phyloP scores from a whole-genome alignment of 2,329 filamentous ascomycete genomes.

The Myriangium duriaei region DNA sequence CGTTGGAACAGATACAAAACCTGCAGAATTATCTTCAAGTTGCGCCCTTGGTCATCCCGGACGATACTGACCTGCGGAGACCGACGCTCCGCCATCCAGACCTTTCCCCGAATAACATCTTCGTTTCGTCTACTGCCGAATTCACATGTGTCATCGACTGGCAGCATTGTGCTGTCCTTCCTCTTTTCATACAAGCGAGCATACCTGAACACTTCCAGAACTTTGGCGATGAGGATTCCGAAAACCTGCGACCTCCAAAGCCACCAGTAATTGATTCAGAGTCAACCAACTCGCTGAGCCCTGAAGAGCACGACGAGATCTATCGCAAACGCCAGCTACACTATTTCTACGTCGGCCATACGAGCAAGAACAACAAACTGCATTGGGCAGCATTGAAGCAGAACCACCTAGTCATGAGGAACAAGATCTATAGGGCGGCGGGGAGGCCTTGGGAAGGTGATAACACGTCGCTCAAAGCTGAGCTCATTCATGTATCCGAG shows the following conservation, averaged over 20 bases:
- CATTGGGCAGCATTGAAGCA: slow-evolving; percentile 16
- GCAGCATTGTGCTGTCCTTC: slow-evolving; percentile 18
- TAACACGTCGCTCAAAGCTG: slow-evolving; percentile 15
- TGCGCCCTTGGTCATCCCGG: slow-evolving; percentile 1
- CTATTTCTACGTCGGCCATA: slow-evolving; percentile 17
- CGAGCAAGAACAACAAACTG: slow-evolving; percentile 7
- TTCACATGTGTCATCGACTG: slow-evolving; percentile 25
- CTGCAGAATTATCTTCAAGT: slow-evolving; percentile 1
- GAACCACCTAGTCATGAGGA: slow-evolving; percentile 9
- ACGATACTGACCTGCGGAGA: neutral
- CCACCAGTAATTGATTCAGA: no score
- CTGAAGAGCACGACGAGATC: slow-evolving; percentile 13
- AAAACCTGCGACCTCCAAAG: slow-evolving; percentile 13
- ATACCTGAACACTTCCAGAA: slow-evolving; percentile 31
- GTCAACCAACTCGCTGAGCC: slow-evolving; percentile 13
- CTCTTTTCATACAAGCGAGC: slow-evolving; percentile 15
- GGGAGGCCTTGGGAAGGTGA: slow-evolving; percentile 14
- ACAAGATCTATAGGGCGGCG: slow-evolving; percentile 10
- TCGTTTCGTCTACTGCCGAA: slow-evolving; percentile 20
- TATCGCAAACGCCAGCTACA: slow-evolving; percentile 17
- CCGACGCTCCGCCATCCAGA: slow-evolving; percentile 22
- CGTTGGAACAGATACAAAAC: neutral
- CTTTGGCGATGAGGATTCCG: slow-evolving; percentile 21
- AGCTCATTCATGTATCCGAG: slow-evolving; percentile 12
- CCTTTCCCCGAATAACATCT: slow-evolving; percentile 23